These are phyloP conservation scores for Thraustochytrium striatum DNA, from an alignment of 352 stramenopile genomes.

Conservation along the genomic window DNA sequence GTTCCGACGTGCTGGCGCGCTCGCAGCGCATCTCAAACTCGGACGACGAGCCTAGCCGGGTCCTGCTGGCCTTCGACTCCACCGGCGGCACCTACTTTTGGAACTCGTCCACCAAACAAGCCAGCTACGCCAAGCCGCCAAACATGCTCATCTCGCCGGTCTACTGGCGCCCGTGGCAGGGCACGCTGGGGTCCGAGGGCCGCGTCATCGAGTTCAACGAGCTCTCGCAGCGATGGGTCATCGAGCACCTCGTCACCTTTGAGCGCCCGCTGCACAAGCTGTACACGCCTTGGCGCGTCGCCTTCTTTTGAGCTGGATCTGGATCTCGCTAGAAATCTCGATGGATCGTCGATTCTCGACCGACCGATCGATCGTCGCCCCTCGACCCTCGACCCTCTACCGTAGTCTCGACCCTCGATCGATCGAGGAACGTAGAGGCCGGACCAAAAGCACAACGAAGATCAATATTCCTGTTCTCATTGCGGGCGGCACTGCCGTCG, in stretches of 20 bases:
- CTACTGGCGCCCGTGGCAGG: neutral
- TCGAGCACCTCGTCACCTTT: conserved; percentile 15
- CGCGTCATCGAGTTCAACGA: neutral
- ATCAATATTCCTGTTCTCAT: neutral
- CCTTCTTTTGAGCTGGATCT: conserved; percentile 21
- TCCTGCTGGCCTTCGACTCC: conserved; percentile 16
- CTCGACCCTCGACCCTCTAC: neutral
- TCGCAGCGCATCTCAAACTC: neutral
- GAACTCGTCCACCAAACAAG: conserved; percentile 16
- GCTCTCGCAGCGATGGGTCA: neutral
- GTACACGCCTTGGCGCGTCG: conserved; percentile 17
- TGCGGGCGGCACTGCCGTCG: neutral
- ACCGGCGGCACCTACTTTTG: conserved; percentile 19
- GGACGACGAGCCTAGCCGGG: neutral
- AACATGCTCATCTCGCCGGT: conserved; percentile 26
- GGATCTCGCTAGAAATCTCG: neutral
- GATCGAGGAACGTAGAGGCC: neutral
- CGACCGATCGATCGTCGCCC: neutral
- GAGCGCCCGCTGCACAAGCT: conserved; percentile 41
- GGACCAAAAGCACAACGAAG: neutral
- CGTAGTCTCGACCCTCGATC: neutral
- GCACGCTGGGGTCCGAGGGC: conserved; percentile 15
- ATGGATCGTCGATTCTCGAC: neutral
- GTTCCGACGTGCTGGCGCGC: neutral
- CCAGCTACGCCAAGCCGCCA: neutral